These are phyloP conservation scores for Trichoderma cornu-damae DNA, from an alignment of 2,329 filamentous ascomycete species.

Conservation along the genomic window DNA sequence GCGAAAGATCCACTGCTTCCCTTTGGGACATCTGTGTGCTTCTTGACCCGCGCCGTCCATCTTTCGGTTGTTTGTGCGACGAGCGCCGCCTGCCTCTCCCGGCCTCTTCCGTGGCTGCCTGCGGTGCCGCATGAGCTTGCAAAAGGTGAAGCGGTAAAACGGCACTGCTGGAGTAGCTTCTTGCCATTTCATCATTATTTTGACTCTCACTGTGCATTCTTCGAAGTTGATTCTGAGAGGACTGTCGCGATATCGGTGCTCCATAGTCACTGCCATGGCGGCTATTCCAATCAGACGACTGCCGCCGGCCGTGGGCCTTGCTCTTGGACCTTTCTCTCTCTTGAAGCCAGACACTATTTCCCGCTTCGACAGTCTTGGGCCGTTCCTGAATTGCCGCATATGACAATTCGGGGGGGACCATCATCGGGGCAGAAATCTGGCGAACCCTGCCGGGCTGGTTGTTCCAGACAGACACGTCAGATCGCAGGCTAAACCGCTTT, in stretches of 20 bases:
- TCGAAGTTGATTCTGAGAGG: conserved; percentile 10
- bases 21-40: conserved; percentile 13
- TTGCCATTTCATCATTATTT: neutral
- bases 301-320: neutral
- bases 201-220: neutral
- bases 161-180: conserved; percentile 9
- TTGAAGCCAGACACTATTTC: neutral
- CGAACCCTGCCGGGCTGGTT: conserved; percentile 20
- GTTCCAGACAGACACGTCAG: conserved; percentile 24
- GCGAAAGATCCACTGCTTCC: conserved; percentile 24
- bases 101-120: neutral
- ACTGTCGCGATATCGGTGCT: conserved; percentile 4
- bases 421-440: conserved; percentile 14
- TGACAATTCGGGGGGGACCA: conserved; percentile 8
- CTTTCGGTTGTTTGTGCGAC: conserved; percentile 3
- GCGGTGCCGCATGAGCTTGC: neutral
- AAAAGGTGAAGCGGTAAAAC: neutral
- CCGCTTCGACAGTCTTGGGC: neutral
- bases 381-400: neutral
- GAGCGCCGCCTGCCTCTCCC: conserved; percentile 16
- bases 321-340: neutral
- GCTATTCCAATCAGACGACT: conserved; percentile 7
- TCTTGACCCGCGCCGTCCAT: conserved; percentile 10
- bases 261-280: conserved; percentile 1
- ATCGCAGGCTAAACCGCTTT: conserved; percentile 22